Evolutionary conservation across 2,329 filamentous ascomycete species (phyloP).

Genomic region (Colletotrichum karsti): DNA sequence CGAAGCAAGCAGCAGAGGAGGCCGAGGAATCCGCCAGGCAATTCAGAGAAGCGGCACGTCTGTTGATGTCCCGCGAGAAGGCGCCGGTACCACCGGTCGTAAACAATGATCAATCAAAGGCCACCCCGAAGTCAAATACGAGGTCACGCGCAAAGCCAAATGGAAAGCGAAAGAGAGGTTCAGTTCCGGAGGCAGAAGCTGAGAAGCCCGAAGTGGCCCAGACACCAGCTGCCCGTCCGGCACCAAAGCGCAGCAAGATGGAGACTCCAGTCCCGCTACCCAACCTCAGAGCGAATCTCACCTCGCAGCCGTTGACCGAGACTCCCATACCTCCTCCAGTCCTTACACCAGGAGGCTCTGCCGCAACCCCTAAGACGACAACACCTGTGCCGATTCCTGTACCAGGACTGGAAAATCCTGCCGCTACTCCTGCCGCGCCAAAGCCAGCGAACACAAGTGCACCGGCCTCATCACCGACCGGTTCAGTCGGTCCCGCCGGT

Average conservation of each 20-base stretch:
- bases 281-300: constrained; percentile 42
- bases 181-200: constrained; percentile 37
- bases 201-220: constrained; percentile 40
- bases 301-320: constrained; percentile 21
- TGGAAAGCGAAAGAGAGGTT: constrained; percentile 57
- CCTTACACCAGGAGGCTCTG: constrained; percentile 37
- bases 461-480: constrained; percentile 22
- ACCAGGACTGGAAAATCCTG: constrained; percentile 25
- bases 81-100: constrained; percentile 30
- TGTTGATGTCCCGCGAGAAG: constrained; percentile 46
- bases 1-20: constrained; percentile 69
- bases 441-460: constrained; percentile 17
- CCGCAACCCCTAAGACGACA: constrained; percentile 35
- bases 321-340: constrained; percentile 37
- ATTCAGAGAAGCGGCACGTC: constrained; percentile 57
- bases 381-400: constrained; percentile 41
- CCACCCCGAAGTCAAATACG: constrained; percentile 37
- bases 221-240: constrained; percentile 41
- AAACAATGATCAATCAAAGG: constrained; percentile 40
- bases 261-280: constrained; percentile 64
- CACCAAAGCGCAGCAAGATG: constrained; percentile 62
- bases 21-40: constrained; percentile 66
- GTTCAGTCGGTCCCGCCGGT: constrained; percentile 6
- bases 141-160: constrained; percentile 35
- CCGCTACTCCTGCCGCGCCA: neutral